phyloP scores from a whole-genome alignment of 2,329 filamentous ascomycete genomes.

The Aspergillus sclerotialis region DNA sequence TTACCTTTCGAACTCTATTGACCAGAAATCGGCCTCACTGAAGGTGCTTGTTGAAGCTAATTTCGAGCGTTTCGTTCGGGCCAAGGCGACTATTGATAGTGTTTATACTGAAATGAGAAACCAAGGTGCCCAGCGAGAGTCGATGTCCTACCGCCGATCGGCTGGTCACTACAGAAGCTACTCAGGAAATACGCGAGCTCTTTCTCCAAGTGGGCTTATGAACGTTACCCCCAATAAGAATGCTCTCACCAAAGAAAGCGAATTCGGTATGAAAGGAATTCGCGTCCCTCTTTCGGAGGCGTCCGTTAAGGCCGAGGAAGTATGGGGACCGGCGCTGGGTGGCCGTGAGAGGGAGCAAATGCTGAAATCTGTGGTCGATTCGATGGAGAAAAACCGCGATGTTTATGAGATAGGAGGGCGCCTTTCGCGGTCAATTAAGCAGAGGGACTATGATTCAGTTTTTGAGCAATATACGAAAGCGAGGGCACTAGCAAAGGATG shows the following conservation, averaged over 20 bases:
- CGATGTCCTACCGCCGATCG: conserved; percentile 48
- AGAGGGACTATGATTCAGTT: conserved; percentile 81
- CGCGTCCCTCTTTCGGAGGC: conserved; percentile 83
- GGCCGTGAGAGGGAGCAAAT: conserved; percentile 87
- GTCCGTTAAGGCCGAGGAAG: conserved; percentile 88
- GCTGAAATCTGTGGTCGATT: conserved; percentile 67
- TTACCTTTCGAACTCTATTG: conserved; percentile 81
- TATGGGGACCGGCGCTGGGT: conserved; percentile 91
- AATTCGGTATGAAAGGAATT: conserved; percentile 82
- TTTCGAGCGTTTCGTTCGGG: conserved; percentile 95
- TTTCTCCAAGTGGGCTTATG: conserved; percentile 28
- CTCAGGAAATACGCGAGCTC: conserved; percentile 35
- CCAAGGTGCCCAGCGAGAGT: conserved; percentile 53
- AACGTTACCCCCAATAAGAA: conserved; percentile 68
- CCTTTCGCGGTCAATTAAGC: conserved; percentile 77
- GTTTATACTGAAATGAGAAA: conserved; percentile 93
- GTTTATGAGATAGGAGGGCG: conserved; percentile 74
- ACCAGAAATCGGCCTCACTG: conserved; percentile 93
- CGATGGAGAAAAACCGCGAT: conserved; percentile 71
- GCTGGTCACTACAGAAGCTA: conserved; percentile 55
- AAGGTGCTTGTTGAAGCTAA: conserved; percentile 97
- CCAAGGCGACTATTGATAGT: conserved; percentile 96
- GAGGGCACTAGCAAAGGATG: conserved; percentile 73
- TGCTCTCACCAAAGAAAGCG: conserved; percentile 83
- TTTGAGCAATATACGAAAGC: conserved; percentile 82